Percentiles rank a stretch among this genome's conserved stretches.
Evolutionary conservation across 352 stramenopile species (phyloP).

Genomic region (Elongisporangium anandrum): DNA sequence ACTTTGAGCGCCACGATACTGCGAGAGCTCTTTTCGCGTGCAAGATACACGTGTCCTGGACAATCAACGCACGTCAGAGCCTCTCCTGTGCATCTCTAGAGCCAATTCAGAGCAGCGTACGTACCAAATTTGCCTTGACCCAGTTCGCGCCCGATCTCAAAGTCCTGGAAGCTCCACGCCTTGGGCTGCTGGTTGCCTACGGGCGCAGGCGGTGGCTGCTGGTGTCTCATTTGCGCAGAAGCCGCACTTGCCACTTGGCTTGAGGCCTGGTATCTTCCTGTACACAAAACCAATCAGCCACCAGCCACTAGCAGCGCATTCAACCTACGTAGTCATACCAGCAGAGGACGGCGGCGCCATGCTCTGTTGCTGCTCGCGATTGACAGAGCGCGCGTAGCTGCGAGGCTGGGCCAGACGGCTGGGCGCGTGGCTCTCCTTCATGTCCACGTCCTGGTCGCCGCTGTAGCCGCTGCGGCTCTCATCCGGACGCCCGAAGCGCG

Average conservation of each 20-base stretch:
- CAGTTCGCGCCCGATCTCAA: constrained; percentile 81
- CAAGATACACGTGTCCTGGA: constrained; percentile 78
- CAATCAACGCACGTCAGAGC: background rate
- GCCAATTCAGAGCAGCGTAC: background rate
- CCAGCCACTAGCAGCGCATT: background rate
- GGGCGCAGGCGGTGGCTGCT: background rate
- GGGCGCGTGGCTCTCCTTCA: constrained; percentile 20
- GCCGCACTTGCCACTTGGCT: constrained; percentile 4
- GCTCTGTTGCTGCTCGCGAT: constrained; percentile 9
- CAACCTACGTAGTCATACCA: background rate
- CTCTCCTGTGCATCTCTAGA: background rate
- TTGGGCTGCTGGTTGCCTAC: constrained; percentile 25
- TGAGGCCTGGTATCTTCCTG: background rate
- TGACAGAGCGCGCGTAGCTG: constrained; percentile 7
- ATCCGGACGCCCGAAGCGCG: constrained; percentile 10
- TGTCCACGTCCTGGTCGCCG: constrained; percentile 20
- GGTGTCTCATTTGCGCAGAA: constrained; percentile 1
- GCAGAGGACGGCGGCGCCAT: background rate
- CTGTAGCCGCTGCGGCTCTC: constrained; percentile 18
- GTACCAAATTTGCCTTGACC: constrained; percentile 85
- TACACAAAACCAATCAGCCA: background rate
- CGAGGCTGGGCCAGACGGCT: constrained; percentile 4
- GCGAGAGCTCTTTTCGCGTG: constrained; percentile 75
- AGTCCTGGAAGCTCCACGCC: constrained; percentile 82
- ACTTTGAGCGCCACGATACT: constrained; percentile 88